These are phyloP conservation scores for Fusarium agapanthi DNA, from an alignment of 2,329 filamentous ascomycete species.

Conservation along the genomic window DNA sequence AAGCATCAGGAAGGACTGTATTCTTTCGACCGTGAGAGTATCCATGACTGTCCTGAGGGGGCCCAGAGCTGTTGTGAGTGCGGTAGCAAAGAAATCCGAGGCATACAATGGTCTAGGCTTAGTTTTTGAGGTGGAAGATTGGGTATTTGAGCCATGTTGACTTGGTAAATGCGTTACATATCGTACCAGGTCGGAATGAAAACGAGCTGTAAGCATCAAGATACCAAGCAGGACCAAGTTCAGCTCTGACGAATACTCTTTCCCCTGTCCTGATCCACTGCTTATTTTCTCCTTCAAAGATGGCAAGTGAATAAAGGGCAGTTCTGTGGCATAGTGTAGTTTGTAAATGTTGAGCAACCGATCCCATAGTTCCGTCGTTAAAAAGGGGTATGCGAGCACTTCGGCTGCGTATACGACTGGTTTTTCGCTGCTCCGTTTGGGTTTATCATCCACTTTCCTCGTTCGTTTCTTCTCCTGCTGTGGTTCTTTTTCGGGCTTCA, in stretches of 20 bases:
- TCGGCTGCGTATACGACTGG: slow-evolving; percentile 58
- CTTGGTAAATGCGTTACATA: slow-evolving; percentile 3
- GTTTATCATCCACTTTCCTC: not conserved
- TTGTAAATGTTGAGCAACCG: slow-evolving; percentile 76
- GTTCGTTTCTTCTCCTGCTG: slow-evolving; percentile 7
- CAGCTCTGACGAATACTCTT: not conserved
- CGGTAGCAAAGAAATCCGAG: not conserved
- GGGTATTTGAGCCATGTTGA: not conserved
- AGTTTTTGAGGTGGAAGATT: not conserved
- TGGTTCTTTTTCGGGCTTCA: not conserved
- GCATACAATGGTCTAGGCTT: not conserved
- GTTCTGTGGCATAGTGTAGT: slow-evolving; percentile 75
- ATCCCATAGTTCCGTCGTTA: slow-evolving; percentile 73
- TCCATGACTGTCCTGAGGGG: not conserved
- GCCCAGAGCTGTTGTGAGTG: slow-evolving; percentile 2
- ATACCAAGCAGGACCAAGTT: slow-evolving; percentile 14
- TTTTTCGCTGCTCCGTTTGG: not conserved
- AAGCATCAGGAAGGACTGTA: slow-evolving; percentile 12
- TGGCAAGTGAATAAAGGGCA: slow-evolving; percentile 73
- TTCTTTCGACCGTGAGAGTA: not conserved
- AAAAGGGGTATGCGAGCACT: slow-evolving; percentile 66
- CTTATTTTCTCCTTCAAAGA: slow-evolving; percentile 4
- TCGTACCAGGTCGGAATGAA: slow-evolving; percentile 2
- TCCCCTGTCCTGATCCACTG: not conserved
- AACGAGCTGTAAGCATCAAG: slow-evolving; percentile 14